These are phyloP conservation scores for Abrus precatorius DNA, from an alignment of 306 rosid genomes.

Conservation along the genomic window DNA sequence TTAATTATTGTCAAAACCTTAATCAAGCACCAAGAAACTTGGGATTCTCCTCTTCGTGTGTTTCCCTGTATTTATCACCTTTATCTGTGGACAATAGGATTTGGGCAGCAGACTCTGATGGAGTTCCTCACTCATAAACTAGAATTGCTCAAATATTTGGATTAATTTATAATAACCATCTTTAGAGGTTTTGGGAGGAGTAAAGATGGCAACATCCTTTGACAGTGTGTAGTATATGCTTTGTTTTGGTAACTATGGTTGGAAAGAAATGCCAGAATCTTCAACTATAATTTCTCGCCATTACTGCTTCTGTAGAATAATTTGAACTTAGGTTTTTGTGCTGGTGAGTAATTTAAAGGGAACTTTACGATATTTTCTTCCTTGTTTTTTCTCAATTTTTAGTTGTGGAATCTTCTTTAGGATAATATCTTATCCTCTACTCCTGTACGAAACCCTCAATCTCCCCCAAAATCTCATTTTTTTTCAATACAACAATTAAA, in stretches of 20 bases:
- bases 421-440: neutral
- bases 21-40: slow-evolving; percentile 9
- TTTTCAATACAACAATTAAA: neutral
- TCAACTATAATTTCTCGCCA: no score
- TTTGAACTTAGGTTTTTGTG: neutral
- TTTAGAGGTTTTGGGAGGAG: slow-evolving; percentile 13
- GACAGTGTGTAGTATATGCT: neutral
- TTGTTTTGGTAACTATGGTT: no score
- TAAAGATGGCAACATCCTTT: neutral
- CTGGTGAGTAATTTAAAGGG: neutral
- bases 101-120: slow-evolving; percentile 8
- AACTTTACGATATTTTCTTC: neutral
- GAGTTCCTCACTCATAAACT: neutral
- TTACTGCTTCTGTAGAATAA: neutral
- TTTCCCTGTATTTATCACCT: slow-evolving; percentile 17
- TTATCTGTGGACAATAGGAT: slow-evolving; percentile 21
- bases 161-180: neutral
- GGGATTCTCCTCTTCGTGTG: slow-evolving; percentile 22
- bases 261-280: no score
- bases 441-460: neutral
- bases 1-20: slow-evolving; percentile 25
- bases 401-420: neutral
- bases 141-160: slow-evolving; percentile 3
- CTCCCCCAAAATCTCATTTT: neutral
- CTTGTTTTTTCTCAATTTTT: neutral